Evolutionary conservation across 2,329 filamentous ascomycete genomes (phyloP), one percentile per base, ranked within the genome.

Genomic region (Fusarium xyrophilum): DNA sequence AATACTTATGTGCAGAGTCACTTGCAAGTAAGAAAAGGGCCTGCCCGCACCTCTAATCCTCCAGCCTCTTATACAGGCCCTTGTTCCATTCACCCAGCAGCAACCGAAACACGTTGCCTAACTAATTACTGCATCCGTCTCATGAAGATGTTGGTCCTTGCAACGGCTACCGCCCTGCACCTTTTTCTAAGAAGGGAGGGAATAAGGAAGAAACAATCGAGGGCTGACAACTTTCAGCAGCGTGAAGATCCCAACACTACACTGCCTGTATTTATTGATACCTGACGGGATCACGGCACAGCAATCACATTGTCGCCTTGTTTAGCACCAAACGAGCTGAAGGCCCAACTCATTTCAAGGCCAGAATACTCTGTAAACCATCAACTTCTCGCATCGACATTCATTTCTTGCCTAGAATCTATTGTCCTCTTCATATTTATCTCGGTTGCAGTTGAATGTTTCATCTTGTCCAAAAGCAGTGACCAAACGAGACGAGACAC

Each of bases 71-170:
- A 61, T 48, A 48, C 39, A 68, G 21, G 43, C 46, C 44, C 62
- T 66, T 36, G 44, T 58, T 40, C 39, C 25, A 32, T n/a, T 32
- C 55, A 58, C 52, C 40, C 32, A 53, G 50, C 46, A 54, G 60
- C 62, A 59, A 52, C 17, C 39, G 35, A 68, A 61, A 60, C n/a
- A n/a, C n/a, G n/a, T n/a, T n/a, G n/a, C n/a, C n/a, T n/a, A n/a
- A n/a, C n/a, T 57, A 33, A 23, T 35, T 56, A 36, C n/a, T 51
- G 55, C 60, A 60, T 61, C 30, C 25, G 42, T 28, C 44, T 19
- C 23, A 36, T n/a, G 27, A 62, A 55, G 50, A 65, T 72, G 57
- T 47, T 23, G 53, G 63, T 62, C 68, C 64, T 59, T 33, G 42
- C 30, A 48, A 35, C 55, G n/a, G 44, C 64, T 60, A 62, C 53